Base-by-base conservation (phyloP, 176 grass and related monocot species). In the Aegilops umbellulata region DNA sequence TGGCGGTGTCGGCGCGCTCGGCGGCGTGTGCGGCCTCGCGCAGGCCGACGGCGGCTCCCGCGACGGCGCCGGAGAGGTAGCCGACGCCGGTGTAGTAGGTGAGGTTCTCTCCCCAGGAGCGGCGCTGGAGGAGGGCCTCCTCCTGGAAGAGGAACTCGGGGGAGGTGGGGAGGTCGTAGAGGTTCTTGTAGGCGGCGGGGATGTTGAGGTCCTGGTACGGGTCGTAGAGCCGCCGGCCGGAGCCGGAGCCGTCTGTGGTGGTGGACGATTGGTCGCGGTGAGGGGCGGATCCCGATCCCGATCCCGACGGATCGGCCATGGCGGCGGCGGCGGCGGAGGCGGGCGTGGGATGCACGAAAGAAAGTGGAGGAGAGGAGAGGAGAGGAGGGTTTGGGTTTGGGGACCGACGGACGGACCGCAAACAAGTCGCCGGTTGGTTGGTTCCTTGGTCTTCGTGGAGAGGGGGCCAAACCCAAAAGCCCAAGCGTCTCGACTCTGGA, bases 51-150 rank as follows among this genome's bases (percentile, higher is more conserved):
- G 82, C 80, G 46, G 92, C 92, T 4, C 96, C 93, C 1, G 84
- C 83, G 13, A 87, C 63, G 35, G 93, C 90, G 69, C 96, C 96
- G 25, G 84, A 86, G 76, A 98, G 96, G 62, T 98, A 95, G 10
- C 93, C 96, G 25, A 91, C 72, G 6, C 96, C 96, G 31, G 96
- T 98, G 86, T 95, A 98, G 81, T 89, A 95, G 81, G 91, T 98
- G 88, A 98, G 91, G 75, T 98, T 98, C 90, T 98, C 96, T 12
- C 96, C 96, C 96, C 96, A 98, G 44, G 96, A 95, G 81, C 93
- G 96, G 67, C 93, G 90, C 84, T 95, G 91, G 26, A 90, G 79
- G 47, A 92, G 8, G 49, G 96, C 86, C 77, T 98, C 97, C 91
- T 98, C 94, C 76, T 95, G 82, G 86, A 98, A 98, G 79, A 98